phyloP scores from a whole-genome alignment of 768 basidiomycete genomes.

The Mycena galericulata region DNA sequence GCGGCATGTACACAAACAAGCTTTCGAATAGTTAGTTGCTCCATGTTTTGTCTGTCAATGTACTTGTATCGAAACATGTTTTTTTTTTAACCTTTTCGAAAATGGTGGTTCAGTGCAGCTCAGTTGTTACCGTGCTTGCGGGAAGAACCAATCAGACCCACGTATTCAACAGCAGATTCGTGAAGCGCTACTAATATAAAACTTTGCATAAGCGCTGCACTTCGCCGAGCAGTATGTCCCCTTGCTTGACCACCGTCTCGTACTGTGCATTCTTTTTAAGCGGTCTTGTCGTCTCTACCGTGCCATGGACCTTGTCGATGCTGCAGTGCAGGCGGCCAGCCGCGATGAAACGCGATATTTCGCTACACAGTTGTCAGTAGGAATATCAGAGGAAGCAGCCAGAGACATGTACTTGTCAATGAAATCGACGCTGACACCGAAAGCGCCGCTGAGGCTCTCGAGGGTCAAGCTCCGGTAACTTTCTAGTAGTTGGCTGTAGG shows the following conservation, averaged over 20 bases:
- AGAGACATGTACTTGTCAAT: conserved; percentile 79
- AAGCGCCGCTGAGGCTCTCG: conserved; percentile 85
- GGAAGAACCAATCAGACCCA: too few species aligned
- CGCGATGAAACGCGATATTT: conserved; percentile 93
- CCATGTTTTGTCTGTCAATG: too few species aligned
- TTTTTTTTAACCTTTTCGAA: too few species aligned
- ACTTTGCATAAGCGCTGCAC: conserved; percentile 93
- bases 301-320: conserved; percentile 95
- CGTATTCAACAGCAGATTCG: too few species aligned
- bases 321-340: conserved; percentile 85
- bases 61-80: background rate
- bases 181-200: conserved; percentile 56
- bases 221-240: conserved; percentile 88
- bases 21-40: too few species aligned
- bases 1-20: too few species aligned
- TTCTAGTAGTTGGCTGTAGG: conserved; percentile 93
- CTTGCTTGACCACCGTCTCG: conserved; percentile 93
- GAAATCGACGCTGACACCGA: conserved; percentile 90
- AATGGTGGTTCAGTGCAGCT: too few species aligned
- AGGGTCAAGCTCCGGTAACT: conserved; percentile 91
- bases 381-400: conserved; percentile 3
- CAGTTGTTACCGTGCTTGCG: too few species aligned
- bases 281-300: conserved; percentile 90
- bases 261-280: conserved; percentile 84
- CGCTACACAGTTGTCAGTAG: conserved; percentile 56